Evolutionary conservation across 2,329 filamentous ascomycete species (phyloP), one percentile per base, ranked within the genome.

Genomic region (Neofusicoccum kwambonambiense): DNA sequence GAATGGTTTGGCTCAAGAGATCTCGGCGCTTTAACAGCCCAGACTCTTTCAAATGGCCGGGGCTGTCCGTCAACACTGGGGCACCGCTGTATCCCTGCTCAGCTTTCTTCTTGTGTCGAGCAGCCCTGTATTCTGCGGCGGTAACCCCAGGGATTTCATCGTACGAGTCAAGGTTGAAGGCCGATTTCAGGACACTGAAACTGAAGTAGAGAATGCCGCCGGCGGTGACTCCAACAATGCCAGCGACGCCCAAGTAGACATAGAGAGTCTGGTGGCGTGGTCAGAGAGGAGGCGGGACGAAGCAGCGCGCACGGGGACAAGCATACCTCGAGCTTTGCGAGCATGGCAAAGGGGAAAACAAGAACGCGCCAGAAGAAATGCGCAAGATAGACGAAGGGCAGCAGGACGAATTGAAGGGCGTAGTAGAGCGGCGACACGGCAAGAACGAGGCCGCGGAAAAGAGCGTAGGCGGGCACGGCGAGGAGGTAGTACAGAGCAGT

Each of bases 1-100:
- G 83, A 67, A 92, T 92, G 0, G 87, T 90, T 72, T 90, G 87
- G 34, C 84, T 82, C 49, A 90, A 76, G 17, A 91, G 73, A 1
- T 84, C 84, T 58, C 80, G 77, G 4, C 78, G 77, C 71, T 34
- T 69, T 68, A 9, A 57, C 27, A 34, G 68, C 65, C 42, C 65
- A 69, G 62, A 70, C 69, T 61, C 71, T 64, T 51, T 69, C 69
- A 8, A 70, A 68, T 64, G 67, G 54, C 45, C 72, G 69, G 4
- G 75, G 64, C n/a, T 64, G 41, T 3, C 44, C 22, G 27, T 56
- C 42, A 31, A 9, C 31, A 39, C 22, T 35, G 62, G 9, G 44
- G 39, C 47, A 17, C 17, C 31, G 13, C 15, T 15, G 22, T 44
- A 45, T 8, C 39, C n/a, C 17, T 54, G 51, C 4, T 13, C 31